These are phyloP conservation scores for Boletus semigastroideus DNA, from an alignment of 1,284 basidiomycete species.

Conservation along the genomic window DNA sequence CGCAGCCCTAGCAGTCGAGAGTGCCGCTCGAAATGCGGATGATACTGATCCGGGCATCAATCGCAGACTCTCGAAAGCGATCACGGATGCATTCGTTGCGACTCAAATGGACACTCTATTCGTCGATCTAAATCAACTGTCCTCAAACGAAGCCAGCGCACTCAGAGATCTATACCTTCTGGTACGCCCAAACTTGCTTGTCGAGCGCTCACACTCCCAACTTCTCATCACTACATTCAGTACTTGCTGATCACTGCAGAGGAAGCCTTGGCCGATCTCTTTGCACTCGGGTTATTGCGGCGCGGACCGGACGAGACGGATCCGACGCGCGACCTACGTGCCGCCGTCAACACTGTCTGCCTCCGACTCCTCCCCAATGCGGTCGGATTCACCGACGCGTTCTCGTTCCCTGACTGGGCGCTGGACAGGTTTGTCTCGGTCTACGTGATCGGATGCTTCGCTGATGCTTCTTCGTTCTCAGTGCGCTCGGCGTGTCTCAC, in stretches of 20 bases:
- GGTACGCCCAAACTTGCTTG: conserved; percentile 38
- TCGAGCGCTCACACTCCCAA: not conserved
- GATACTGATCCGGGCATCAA: conserved; percentile 51
- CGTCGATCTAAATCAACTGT: conserved; percentile 29
- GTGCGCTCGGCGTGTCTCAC: conserved; percentile 64
- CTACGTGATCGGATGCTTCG: not conserved
- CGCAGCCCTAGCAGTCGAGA: conserved; percentile 57
- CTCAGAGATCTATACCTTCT: conserved; percentile 49
- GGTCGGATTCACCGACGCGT: conserved; percentile 72
- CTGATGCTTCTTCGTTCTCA: conserved; percentile 16
- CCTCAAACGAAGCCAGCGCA: conserved; percentile 34
- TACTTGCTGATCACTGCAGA: conserved; percentile 64
- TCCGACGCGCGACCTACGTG: conserved; percentile 51
- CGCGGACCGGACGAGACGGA: conserved; percentile 35
- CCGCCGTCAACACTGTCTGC: conserved; percentile 52
- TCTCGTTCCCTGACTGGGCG: conserved; percentile 78
- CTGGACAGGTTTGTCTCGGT: conserved; percentile 55
- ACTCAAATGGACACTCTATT: conserved; percentile 52
- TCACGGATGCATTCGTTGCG: conserved; percentile 69
- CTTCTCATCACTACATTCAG: conserved; percentile 33
- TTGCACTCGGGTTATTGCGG: conserved; percentile 52
- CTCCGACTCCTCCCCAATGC: conserved; percentile 60
- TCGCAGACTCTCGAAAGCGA: conserved; percentile 58
- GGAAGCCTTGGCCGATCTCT: conserved; percentile 52
- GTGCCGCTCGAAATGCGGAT: conserved; percentile 39